These are phyloP conservation scores for Pseudonitzschia pungens DNA, from an alignment of 108 stramenopile genomes.

Conservation along the genomic window DNA sequence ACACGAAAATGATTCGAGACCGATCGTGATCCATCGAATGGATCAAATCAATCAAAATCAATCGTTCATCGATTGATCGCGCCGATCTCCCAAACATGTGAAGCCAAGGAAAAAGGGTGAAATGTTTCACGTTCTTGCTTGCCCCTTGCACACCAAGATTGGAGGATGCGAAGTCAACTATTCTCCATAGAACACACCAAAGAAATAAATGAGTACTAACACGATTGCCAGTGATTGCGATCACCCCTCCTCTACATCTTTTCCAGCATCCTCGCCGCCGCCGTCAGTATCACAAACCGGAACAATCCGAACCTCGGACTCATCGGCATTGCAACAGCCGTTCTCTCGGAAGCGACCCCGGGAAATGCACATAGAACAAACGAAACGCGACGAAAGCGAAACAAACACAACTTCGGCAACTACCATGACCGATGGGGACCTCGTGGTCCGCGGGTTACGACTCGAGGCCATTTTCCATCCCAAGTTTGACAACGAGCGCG, in stretches of 20 bases:
- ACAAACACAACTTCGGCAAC: neutral
- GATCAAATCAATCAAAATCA: too few relatives aligned
- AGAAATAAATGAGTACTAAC: neutral
- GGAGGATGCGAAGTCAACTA: too few relatives aligned
- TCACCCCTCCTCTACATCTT: neutral
- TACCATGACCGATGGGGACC: neutral
- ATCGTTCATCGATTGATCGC: too few relatives aligned
- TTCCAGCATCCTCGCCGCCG: neutral
- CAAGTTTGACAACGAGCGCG: constrained; percentile 85
- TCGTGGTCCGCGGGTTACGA: constrained; percentile 30
- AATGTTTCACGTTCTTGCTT: too few relatives aligned
- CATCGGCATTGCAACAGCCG: too few relatives aligned
- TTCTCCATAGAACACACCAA: too few relatives aligned
- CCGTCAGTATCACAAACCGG: neutral
- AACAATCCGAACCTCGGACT: neutral
- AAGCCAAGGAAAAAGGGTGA: too few relatives aligned
- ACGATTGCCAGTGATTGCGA: neutral
- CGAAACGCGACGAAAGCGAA: neutral
- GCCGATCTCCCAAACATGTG: too few relatives aligned
- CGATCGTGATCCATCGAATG: too few relatives aligned
- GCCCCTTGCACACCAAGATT: too few relatives aligned
- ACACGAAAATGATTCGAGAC: too few relatives aligned
- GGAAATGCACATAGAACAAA: neutral
- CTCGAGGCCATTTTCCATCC: constrained; percentile 88
- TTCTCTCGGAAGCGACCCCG: neutral